Evolutionary conservation across 371 early-diverging fungal species (phyloP).

Genomic region (Mucor velutinosus): DNA sequence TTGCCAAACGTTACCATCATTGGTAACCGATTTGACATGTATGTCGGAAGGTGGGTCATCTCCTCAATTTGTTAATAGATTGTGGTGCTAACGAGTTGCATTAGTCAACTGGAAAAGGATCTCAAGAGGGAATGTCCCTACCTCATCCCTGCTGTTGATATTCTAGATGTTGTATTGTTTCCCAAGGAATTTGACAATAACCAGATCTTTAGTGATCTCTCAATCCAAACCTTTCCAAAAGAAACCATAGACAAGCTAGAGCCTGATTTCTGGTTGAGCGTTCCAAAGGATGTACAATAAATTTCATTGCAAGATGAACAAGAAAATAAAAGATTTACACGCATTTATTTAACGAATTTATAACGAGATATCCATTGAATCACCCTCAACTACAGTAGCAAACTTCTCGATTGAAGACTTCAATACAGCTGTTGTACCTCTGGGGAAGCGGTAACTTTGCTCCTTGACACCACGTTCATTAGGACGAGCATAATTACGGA

Average conservation of each 20-base stretch:
- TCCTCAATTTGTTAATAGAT: neutral
- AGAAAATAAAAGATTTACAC: neutral
- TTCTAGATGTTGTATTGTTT: slow-evolving; percentile 35
- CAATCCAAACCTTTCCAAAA: slow-evolving; percentile 41
- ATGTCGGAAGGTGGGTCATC: slow-evolving; percentile 56
- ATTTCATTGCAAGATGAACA: neutral
- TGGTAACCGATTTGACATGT: slow-evolving; percentile 63
- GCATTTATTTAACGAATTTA: slow-evolving; percentile 16
- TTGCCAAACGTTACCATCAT: slow-evolving; percentile 46
- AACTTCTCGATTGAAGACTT: slow-evolving; percentile 46
- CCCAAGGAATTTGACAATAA: slow-evolving; percentile 63
- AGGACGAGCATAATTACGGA: slow-evolving; percentile 86
- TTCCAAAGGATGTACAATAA: neutral
- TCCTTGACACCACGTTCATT: slow-evolving; percentile 90
- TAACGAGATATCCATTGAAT: slow-evolving; percentile 55
- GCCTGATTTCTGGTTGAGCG: slow-evolving; percentile 8
- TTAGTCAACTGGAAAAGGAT: slow-evolving; percentile 54
- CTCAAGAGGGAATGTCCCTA: slow-evolving; percentile 55
- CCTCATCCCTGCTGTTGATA: slow-evolving; percentile 53
- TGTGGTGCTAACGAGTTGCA: neutral
- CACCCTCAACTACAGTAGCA: slow-evolving; percentile 46
- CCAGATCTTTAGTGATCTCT: slow-evolving; percentile 58
- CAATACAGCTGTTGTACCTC: slow-evolving; percentile 53
- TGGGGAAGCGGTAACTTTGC: slow-evolving; percentile 69
- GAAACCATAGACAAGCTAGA: slow-evolving; percentile 10